Conservation (phyloP, 2,329 filamentous ascomycete species). For the Aquanectria penicillioides region DNA sequence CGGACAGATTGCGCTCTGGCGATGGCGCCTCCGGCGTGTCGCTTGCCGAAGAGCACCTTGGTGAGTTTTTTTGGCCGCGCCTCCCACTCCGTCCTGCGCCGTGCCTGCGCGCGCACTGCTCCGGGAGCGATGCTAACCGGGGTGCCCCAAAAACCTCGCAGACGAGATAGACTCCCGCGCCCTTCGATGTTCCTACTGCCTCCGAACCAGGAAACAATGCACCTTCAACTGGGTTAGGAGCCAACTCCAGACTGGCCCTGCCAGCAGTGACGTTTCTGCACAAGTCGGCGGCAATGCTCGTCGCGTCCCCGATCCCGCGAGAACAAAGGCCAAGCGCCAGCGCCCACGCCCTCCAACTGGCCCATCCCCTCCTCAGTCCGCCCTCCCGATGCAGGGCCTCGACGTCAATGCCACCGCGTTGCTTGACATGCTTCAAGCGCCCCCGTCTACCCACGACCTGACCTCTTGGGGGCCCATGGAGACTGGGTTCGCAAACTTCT, state of each 20-base stretch:
- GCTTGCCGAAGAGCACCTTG: slow-evolving; percentile 41
- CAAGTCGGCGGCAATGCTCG: slow-evolving; percentile 31
- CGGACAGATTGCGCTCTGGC: slow-evolving; percentile 37
- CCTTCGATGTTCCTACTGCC: slow-evolving; percentile 42
- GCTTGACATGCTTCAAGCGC: slow-evolving; percentile 42
- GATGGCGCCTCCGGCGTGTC: slow-evolving; percentile 35
- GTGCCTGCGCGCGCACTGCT: slow-evolving; percentile 29
- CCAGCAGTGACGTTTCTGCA: slow-evolving; percentile 28
- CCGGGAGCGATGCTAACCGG: slow-evolving; percentile 36
- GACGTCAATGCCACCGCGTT: slow-evolving; percentile 41
- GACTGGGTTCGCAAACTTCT: slow-evolving; percentile 36
- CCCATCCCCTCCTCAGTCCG: slow-evolving; percentile 33
- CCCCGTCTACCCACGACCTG: slow-evolving; percentile 40
- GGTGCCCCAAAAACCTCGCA: slow-evolving; percentile 32
- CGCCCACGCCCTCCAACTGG: slow-evolving; percentile 39
- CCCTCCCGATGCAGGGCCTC: slow-evolving; percentile 36
- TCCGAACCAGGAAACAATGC: slow-evolving; percentile 42
- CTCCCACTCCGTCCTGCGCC: slow-evolving; percentile 15
- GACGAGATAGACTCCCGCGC: slow-evolving; percentile 42
- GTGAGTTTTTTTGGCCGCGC: slow-evolving; percentile 33
- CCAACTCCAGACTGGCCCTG: slow-evolving; percentile 39
- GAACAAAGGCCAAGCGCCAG: slow-evolving; percentile 41
- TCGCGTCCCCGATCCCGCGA: slow-evolving; percentile 39
- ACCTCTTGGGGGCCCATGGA: slow-evolving; percentile 42
- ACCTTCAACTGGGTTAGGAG: slow-evolving; percentile 43